phyloP scores from a whole-genome alignment of 805 yeast genomes.

The Metschnikowia rubicola region DNA sequence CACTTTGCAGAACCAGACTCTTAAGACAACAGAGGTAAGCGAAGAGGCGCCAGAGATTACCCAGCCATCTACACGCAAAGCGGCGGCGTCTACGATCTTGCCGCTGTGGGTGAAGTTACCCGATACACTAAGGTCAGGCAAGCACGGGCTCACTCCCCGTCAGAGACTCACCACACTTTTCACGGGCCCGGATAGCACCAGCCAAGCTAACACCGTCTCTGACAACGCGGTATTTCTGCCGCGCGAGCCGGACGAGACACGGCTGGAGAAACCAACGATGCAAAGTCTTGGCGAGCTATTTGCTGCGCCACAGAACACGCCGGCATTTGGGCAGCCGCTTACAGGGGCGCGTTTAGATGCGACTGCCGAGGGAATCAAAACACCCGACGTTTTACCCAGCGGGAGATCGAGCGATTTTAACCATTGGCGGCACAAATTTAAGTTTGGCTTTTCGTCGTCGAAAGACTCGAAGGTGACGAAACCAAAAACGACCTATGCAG shows the following conservation, averaged over 20 bases:
- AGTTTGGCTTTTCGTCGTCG: conserved; percentile 1
- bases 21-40: neutral
- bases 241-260: conserved; percentile 3
- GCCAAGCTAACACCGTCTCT: conserved; percentile 2
- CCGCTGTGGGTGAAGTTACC: conserved; percentile 10
- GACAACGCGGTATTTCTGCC: conserved; percentile 9
- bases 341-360: neutral
- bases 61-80: conserved; percentile 1
- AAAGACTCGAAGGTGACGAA: conserved; percentile 6
- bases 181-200: conserved; percentile 2
- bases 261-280: conserved; percentile 5
- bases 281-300: conserved; percentile 9
- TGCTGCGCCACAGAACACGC: neutral
- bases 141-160: conserved; percentile 2
- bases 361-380: neutral
- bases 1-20: neutral
- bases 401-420: neutral
- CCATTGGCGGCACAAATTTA: conserved; percentile 1
- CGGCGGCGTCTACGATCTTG: conserved; percentile 7
- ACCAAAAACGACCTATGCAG: neutral
- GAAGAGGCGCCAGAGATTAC: neutral
- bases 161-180: conserved; percentile 8
- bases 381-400: neutral
- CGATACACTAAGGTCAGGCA: neutral
- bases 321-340: neutral